Base-by-base conservation (phyloP, 2,329 filamentous ascomycete species). In the Didymosphaeria variabile region DNA sequence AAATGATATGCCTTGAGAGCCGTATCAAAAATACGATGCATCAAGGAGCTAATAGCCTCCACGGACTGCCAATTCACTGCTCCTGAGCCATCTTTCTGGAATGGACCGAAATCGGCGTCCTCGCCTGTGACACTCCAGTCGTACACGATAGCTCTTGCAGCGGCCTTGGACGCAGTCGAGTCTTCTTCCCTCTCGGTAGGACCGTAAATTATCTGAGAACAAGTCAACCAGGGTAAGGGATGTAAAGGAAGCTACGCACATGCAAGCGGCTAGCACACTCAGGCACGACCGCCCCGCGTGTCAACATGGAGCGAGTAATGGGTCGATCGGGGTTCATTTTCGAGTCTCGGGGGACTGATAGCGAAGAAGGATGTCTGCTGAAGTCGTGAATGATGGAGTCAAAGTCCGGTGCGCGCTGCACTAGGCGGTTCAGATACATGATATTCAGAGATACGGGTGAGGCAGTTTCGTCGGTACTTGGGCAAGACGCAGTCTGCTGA, bases 261-360 rank as follows among this genome's bases (percentile, higher is more conserved):
- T 72, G 70, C 34, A 72, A 67, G 3, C 60, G 61, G 38, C 66
- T 70, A 17, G 70, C 67, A 62, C 66, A 68, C 40, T 66, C 58
- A 0, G 70, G 66, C 17, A 65, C 49, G 15, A 31, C 38, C 12
- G 56, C 45, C 29, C 52, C 54, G n/a, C 57, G 50, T 3, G 45
- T 57, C 1, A 68, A 23, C 65, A 65, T 67, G 19, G 57, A 62
- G 10, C 68, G 63, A 8, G 69, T 71, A 5, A 70, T 31, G 23
- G 63, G 66, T 36, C 66, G 63, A 26, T 62, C 47, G 1, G 45
- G 19, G 15, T 56, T 55, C 29, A 40, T 19, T 7, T 60, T 51
- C 12, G 47, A 42, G 13, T 65, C 60, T 15, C 62, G 40, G 6
- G 67, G 62, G 2, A 70, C 55, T 36, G 62, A 62, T 1, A 58